A percentile compares a stretch with the other conserved stretches of the same genome.
These are phyloP conservation scores for Pythium guiyangense DNA, from an alignment of 352 stramenopile species.

Conservation along the genomic window DNA sequence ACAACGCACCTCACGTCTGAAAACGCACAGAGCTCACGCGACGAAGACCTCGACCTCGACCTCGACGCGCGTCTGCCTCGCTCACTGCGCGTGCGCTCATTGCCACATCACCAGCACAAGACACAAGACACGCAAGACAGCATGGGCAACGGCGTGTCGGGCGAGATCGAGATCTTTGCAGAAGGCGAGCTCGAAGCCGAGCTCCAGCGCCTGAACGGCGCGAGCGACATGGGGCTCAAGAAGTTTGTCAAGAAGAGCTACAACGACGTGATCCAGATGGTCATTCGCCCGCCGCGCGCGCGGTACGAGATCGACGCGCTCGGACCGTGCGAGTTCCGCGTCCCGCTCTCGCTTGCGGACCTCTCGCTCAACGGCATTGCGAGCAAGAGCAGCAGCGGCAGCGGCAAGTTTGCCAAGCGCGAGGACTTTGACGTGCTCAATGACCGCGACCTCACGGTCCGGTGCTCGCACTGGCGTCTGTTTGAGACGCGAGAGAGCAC, in stretches of 20 bases:
- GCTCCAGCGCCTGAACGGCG: slow-evolving; percentile 55
- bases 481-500: slow-evolving; percentile 21
- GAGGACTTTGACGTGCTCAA: slow-evolving; percentile 65
- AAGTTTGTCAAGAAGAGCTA: slow-evolving; percentile 72
- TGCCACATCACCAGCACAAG: too few relatives aligned
- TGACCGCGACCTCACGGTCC: slow-evolving; percentile 57
- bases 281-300: slow-evolving; percentile 68
- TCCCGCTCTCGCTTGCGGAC: slow-evolving; percentile 12
- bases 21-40: too few relatives aligned
- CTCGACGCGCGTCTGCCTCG: too few relatives aligned
- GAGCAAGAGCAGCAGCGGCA: slow-evolving; percentile 11
- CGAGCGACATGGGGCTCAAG: slow-evolving; percentile 67
- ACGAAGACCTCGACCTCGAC: too few relatives aligned
- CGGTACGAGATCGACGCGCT: slow-evolving; percentile 50
- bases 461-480: slow-evolving; percentile 77
- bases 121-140: not conserved
- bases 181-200: slow-evolving; percentile 74
- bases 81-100: too few relatives aligned
- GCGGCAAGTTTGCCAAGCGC: slow-evolving; percentile 22
- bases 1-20: too few relatives aligned
- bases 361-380: slow-evolving; percentile 7
- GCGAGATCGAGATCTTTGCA: slow-evolving; percentile 79
- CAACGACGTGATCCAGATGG: slow-evolving; percentile 62
- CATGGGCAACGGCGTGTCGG: slow-evolving; percentile 75
- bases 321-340: slow-evolving; percentile 37